phyloP scores from a whole-genome alignment of 345 rosid genomes.

The Ricinus communis region DNA sequence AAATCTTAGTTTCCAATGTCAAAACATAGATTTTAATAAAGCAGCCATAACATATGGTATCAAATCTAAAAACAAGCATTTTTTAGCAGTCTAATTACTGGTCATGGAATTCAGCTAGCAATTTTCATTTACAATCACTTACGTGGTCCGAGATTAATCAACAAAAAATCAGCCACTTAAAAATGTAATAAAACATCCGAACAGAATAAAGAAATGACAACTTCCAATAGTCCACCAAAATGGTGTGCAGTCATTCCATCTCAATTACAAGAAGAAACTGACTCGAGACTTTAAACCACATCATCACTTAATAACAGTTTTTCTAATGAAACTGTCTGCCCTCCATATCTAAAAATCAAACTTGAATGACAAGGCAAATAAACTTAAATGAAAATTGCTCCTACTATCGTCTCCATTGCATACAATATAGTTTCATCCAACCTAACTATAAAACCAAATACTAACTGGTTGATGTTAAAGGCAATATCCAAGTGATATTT shows the following conservation, averaged over 20 bases:
- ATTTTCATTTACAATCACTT: too few relatives aligned
- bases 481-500: neutral
- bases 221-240: neutral
- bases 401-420: neutral
- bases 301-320: neutral
- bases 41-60: too few relatives aligned
- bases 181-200: neutral
- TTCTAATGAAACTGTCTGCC: neutral
- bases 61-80: too few relatives aligned
- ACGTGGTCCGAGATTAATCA: too few relatives aligned
- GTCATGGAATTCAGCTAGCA: too few relatives aligned
- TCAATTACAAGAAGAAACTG: neutral
- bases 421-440: neutral
- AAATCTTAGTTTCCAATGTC: constrained; percentile 11
- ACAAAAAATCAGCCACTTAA: neutral
- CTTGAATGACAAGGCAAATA: neutral
- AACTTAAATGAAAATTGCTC: neutral
- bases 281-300: neutral
- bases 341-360: neutral
- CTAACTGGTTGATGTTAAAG: neutral
- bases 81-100: too few relatives aligned
- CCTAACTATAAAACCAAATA: neutral
- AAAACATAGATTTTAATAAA: neutral
- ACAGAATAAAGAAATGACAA: neutral
- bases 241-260: neutral